Conservation (phyloP, 192 early-diverging fungal species). For the Martensiomyces pterosporus region DNA sequence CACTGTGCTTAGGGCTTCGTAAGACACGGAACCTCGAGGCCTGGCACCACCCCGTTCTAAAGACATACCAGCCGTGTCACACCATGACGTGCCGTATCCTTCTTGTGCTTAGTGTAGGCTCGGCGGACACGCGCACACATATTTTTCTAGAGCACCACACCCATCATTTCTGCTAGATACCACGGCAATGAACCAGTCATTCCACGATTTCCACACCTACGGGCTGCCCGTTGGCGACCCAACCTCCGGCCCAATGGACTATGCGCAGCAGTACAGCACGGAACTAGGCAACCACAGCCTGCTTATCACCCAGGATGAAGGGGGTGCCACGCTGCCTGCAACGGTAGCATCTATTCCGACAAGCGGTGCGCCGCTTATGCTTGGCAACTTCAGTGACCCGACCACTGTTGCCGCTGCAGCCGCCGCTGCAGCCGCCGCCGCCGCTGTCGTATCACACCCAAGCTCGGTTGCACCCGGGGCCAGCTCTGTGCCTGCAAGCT, state of each 20-base stretch:
- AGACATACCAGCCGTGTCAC: too few species aligned
- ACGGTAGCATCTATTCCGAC: conserved; percentile 20
- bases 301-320: conserved; percentile 41
- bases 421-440: conserved; percentile 27
- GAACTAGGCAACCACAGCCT: conserved; percentile 37
- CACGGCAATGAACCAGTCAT: conserved; percentile 40
- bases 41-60: too few species aligned
- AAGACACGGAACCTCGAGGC: too few species aligned
- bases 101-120: too few species aligned
- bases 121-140: too few species aligned
- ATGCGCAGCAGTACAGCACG: conserved; percentile 43
- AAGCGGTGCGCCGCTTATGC: conserved; percentile 32
- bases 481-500: conserved; percentile 2
- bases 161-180: too few species aligned
- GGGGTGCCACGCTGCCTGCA: conserved; percentile 16
- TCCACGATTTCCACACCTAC: conserved; percentile 50
- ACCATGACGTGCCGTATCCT: too few species aligned
- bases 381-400: conserved; percentile 33
- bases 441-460: conserved; percentile 20
- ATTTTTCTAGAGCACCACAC: too few species aligned
- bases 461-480: conserved; percentile 3
- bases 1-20: too few species aligned
- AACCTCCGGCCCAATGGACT: conserved; percentile 33
- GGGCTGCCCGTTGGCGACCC: conserved; percentile 42
- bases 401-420: conserved; percentile 36